Conservation (phyloP, 768 basidiomycete genomes). For the Lactarius trivialis region DNA sequence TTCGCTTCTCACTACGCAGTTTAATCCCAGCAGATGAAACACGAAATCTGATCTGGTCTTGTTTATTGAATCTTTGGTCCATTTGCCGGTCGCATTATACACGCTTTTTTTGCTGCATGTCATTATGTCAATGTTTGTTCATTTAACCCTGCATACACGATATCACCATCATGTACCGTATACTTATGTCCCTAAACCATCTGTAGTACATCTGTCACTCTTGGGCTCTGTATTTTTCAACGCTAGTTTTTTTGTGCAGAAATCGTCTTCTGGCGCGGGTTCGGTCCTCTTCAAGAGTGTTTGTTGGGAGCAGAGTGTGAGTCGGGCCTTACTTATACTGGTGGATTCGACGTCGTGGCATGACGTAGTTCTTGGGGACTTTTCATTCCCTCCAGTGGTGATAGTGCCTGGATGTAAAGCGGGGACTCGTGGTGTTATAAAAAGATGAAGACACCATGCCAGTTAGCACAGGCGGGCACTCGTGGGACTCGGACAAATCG, state of each 20-base stretch:
- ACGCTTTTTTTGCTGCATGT: background rate
- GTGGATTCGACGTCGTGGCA: background rate
- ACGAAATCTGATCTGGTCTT: background rate
- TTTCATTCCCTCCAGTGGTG: background rate
- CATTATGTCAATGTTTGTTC: background rate
- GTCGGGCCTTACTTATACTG: no score
- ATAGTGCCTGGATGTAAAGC: background rate
- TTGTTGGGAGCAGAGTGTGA: no score
- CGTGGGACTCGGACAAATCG: background rate
- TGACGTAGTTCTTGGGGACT: background rate
- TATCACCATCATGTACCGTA: conserved; percentile 1
- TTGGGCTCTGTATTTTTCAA: background rate
- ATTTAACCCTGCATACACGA: conserved; percentile 1
- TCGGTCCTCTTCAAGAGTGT: no score
- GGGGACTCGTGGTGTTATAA: background rate
- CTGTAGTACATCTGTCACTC: background rate
- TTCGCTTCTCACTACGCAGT: conserved; percentile 47
- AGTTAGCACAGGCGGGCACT: background rate
- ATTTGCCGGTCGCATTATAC: conserved; percentile 6
- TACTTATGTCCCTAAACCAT: background rate
- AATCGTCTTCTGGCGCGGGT: background rate
- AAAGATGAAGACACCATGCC: background rate
- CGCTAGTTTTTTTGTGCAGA: background rate
- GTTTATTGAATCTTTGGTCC: background rate
- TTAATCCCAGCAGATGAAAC: conserved; percentile 20